Percentiles rank a stretch among this genome's conserved stretches.
Conservation (phyloP, 2,329 filamentous ascomycete genomes). For the Botrytis deweyae region DNA sequence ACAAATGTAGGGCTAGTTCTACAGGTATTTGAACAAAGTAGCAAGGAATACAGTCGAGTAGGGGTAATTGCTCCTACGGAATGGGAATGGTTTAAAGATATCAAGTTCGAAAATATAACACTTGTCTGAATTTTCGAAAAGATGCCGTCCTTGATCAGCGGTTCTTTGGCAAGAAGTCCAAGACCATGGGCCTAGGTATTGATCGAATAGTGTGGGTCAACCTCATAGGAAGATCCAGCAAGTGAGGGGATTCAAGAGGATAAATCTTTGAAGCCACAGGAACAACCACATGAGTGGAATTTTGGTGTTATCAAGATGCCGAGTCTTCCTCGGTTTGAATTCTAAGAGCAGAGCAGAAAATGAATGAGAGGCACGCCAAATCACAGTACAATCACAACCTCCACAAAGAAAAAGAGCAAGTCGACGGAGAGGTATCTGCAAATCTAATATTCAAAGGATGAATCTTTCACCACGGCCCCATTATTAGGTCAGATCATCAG, state of each 20-base stretch:
- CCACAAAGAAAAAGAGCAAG: background rate
- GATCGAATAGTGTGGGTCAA: background rate
- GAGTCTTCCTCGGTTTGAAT: background rate
- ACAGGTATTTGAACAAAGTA: background rate
- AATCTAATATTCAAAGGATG: too few species aligned
- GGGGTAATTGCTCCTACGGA: slow-evolving; percentile 15
- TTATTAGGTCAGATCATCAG: background rate
- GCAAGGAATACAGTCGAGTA: slow-evolving; percentile 11
- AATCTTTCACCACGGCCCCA: background rate
- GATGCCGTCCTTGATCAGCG: background rate
- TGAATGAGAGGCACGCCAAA: background rate
- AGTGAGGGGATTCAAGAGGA: too few species aligned
- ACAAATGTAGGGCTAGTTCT: slow-evolving; percentile 18
- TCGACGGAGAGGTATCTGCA: too few species aligned
- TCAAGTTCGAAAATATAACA: slow-evolving; percentile 1
- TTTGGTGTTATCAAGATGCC: background rate
- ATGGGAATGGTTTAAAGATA: slow-evolving; percentile 18
- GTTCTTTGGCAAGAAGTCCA: background rate
- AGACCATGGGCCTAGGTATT: background rate
- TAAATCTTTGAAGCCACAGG: background rate
- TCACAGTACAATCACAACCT: background rate
- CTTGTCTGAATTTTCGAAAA: background rate
- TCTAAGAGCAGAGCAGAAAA: background rate
- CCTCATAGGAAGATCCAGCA: background rate
- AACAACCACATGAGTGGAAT: background rate